Percentiles rank a stretch among this genome's conserved stretches.
Conservation (phyloP, 805 yeast genomes). For the Kodamaea jinghongensis region DNA sequence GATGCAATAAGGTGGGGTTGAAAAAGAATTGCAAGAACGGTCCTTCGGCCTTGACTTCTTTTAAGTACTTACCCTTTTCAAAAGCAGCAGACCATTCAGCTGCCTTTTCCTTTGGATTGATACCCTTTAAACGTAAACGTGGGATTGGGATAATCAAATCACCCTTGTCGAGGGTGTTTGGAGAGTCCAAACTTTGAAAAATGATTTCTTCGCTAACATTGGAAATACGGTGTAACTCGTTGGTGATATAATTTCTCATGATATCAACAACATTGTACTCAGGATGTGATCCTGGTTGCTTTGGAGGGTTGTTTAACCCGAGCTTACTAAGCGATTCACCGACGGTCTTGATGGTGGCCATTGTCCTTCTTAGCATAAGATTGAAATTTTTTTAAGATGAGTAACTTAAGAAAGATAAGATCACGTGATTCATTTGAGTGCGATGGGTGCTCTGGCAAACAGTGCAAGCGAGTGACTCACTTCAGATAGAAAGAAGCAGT, state of each 20-base stretch:
- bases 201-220: constrained; percentile 69
- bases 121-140: constrained; percentile 72
- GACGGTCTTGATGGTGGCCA: constrained; percentile 18
- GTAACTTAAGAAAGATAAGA: neutral
- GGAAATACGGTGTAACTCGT: constrained; percentile 69
- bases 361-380: constrained; percentile 7
- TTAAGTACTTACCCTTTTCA: constrained; percentile 67
- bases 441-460: too few species aligned
- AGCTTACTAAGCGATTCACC: constrained; percentile 32
- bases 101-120: constrained; percentile 73
- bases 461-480: too few species aligned
- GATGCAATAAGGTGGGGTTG: constrained; percentile 60
- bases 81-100: constrained; percentile 74
- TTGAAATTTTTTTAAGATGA: constrained; percentile 5
- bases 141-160: constrained; percentile 92
- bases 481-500: too few species aligned
- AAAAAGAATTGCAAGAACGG: constrained; percentile 90
- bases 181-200: constrained; percentile 85
- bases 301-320: constrained; percentile 43
- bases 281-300: constrained; percentile 61
- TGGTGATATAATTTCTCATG: constrained; percentile 84
- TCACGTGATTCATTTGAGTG: too few species aligned
- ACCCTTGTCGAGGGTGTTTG: constrained; percentile 83
- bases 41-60: constrained; percentile 77
- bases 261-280: constrained; percentile 79